Percentiles rank a stretch among this genome's conserved stretches.
These are phyloP conservation scores for Zymoseptoria tritici DNA, from an alignment of 2,329 filamentous ascomycete species.

Conservation along the genomic window DNA sequence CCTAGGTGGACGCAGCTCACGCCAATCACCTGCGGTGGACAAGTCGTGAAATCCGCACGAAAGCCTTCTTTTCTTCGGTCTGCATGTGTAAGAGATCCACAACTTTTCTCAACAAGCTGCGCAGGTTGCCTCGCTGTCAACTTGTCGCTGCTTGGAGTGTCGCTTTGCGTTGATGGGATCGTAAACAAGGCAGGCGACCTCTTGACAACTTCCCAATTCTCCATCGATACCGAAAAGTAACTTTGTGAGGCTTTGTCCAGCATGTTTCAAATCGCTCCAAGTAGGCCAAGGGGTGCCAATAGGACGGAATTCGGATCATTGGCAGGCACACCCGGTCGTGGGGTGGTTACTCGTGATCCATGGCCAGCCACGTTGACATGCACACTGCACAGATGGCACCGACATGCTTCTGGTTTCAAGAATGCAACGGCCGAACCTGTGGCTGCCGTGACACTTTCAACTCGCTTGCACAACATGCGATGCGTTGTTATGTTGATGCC, in stretches of 20 bases:
- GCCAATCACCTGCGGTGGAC: neutral
- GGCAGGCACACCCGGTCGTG: constrained; percentile 10
- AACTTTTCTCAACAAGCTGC: neutral
- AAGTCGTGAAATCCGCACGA: neutral
- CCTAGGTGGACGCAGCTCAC: neutral
- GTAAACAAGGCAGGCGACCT: neutral
- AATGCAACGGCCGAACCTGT: neutral
- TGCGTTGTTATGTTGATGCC: neutral
- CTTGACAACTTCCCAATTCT: neutral
- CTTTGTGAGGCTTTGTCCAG: neutral
- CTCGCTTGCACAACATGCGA: neutral
- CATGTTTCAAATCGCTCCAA: neutral
- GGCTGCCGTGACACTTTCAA: neutral
- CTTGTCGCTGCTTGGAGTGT: neutral
- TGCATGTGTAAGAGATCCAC: neutral
- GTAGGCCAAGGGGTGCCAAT: constrained; percentile 1
- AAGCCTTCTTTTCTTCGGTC: neutral
- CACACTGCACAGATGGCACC: constrained; percentile 4
- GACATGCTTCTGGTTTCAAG: constrained; percentile 3
- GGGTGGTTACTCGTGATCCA: constrained; percentile 6
- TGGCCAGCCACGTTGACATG: constrained; percentile 10
- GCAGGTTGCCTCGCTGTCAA: neutral
- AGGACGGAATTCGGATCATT: constrained; percentile 1
- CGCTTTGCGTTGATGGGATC: neutral
- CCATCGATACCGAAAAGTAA: neutral